Base-by-base conservation (phyloP, 371 early-diverging fungal species). In the Mucor irregularis region DNA sequence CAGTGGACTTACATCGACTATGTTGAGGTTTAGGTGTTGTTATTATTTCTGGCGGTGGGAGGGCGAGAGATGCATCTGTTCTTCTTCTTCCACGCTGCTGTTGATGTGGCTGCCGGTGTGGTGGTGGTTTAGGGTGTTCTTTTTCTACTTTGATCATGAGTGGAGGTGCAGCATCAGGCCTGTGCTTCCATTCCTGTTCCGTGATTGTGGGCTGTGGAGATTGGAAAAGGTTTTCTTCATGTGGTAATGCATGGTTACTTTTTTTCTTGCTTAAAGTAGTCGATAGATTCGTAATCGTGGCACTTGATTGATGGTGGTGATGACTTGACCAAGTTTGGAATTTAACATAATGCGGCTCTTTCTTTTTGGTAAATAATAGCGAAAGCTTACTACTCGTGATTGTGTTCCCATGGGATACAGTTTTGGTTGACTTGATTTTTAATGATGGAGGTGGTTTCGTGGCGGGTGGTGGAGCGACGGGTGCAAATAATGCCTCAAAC, bases 271-370 rank as follows among this genome's bases (percentile, higher is more conserved):
- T 24, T n/a, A 33, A 33, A 30, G 31, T 25, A 21, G 51, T 43
- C 13, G 43, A 34, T 42, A 5, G 14, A 21, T 53, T 44, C 16
- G 35, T 35, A 6, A 35, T 35, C 5, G 16, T 16, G 16, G 35
- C 35, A 14, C n/a, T n/a, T 21, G 28, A 34, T 50, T 45, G 38
- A 22, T 49, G 43, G 5, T 50, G 19, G 34, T 46, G 40, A 24
- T 55, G 25, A 22, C 16, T 56, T 0, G 57, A 62, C 62, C 62
- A 62, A 35, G 57, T 56, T 42, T 62, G 56, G 26, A 46, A 62
- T 37, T 62, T 62, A 0, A 62, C 57, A 44, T 31, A 62, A 37
- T 62, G 62, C 5, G 62, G 57, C 5, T 56, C 57, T 3, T 51
- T 51, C 7, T 38, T 53, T 37, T 57, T 57, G 7, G 54, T 44